Evolutionary conservation across 352 stramenopile species (phyloP).

Genomic region (Globisporangium canariense): DNA sequence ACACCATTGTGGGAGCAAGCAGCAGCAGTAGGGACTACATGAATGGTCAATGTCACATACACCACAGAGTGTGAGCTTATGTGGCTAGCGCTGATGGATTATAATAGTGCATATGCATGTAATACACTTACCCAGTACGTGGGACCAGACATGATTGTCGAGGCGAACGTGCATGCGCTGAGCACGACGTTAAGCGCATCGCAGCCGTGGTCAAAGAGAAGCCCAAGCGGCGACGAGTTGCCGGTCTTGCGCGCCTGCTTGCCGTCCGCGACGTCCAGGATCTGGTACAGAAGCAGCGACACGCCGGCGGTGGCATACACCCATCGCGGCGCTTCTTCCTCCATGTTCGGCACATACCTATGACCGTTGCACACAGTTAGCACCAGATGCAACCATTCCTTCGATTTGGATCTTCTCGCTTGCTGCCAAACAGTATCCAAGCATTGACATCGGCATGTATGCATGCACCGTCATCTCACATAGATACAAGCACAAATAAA

Average conservation of each 20-base stretch:
- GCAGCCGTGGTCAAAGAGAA: slow-evolving; percentile 86
- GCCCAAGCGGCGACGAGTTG: slow-evolving; percentile 80
- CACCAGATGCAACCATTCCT: background rate
- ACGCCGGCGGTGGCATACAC: slow-evolving; percentile 68
- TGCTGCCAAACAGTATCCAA: background rate
- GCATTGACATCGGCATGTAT: no score
- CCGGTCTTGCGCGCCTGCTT: slow-evolving; percentile 86
- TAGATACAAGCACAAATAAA: background rate
- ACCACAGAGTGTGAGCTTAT: background rate
- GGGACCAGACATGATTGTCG: slow-evolving; percentile 82
- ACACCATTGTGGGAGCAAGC: slow-evolving; percentile 82
- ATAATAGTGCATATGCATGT: slow-evolving; percentile 12
- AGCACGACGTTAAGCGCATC: slow-evolving; percentile 83
- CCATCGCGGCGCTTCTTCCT: slow-evolving; percentile 65
- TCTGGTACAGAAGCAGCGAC: slow-evolving; percentile 75
- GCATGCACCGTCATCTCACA: background rate
- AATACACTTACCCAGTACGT: slow-evolving; percentile 70
- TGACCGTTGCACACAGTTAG: slow-evolving; percentile 44
- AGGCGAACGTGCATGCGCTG: slow-evolving; percentile 79
- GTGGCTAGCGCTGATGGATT: background rate
- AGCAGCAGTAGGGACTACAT: slow-evolving; percentile 71
- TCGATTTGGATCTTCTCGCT: background rate
- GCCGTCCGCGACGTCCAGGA: slow-evolving; percentile 83
- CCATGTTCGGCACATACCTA: slow-evolving; percentile 83
- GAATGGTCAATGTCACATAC: slow-evolving; percentile 18